Conservation (phyloP, 2,329 filamentous ascomycete genomes). For the Aspergillus pseudonomiae region DNA sequence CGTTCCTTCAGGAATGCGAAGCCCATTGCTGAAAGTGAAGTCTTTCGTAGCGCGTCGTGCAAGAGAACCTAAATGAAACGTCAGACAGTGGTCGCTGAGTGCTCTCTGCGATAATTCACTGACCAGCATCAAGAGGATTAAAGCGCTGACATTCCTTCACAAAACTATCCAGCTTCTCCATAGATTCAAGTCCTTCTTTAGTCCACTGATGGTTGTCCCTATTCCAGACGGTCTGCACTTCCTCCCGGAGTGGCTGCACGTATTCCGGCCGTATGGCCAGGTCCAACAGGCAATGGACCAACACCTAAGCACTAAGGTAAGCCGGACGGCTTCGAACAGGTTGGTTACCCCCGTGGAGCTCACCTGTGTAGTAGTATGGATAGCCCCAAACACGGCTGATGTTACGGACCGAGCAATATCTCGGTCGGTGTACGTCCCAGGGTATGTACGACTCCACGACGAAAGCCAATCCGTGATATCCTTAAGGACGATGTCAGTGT, state of each 20-base stretch:
- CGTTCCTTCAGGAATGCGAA: not conserved
- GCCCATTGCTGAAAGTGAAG: not conserved
- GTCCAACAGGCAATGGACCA: not conserved
- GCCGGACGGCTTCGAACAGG: not conserved
- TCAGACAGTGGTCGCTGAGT: too few species aligned
- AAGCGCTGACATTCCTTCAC: not conserved
- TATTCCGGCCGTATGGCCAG: not conserved
- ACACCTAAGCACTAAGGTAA: not conserved
- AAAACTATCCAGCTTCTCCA: not conserved
- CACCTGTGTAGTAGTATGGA: not conserved
- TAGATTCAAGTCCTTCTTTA: not conserved
- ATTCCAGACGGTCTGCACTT: not conserved
- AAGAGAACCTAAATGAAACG: not conserved
- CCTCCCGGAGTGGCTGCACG: not conserved
- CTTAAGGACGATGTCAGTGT: not conserved
- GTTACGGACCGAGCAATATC: not conserved
- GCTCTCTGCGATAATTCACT: not conserved
- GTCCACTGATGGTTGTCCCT: not conserved
- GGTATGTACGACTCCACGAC: not conserved
- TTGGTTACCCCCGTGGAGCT: not conserved
- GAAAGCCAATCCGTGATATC: not conserved
- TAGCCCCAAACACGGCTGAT: not conserved
- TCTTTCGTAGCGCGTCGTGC: not conserved
- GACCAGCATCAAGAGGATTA: not conserved
- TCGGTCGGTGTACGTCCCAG: not conserved